Evolutionary conservation across 1,284 basidiomycete genomes (phyloP).

Genomic region (Neonothopanus nambi): DNA sequence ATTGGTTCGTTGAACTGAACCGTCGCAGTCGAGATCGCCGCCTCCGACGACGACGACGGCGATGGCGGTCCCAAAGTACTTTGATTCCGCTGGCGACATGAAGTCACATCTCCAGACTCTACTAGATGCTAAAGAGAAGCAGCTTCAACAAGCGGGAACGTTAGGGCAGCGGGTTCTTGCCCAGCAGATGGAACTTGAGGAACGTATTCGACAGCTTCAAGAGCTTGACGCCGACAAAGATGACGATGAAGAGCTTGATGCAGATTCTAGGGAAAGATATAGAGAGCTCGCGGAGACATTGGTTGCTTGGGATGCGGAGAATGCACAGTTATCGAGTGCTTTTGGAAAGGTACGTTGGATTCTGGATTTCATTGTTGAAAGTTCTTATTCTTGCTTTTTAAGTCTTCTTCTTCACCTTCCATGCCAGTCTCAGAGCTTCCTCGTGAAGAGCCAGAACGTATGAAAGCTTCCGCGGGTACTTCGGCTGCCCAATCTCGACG

Average conservation of each 20-base stretch:
- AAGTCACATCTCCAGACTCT: constrained; percentile 77
- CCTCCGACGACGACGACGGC: constrained; percentile 7
- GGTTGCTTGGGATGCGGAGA: constrained; percentile 81
- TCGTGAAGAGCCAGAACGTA: constrained; percentile 44
- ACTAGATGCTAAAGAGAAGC: constrained; percentile 85
- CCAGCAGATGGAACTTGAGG: constrained; percentile 90
- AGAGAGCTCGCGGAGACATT: constrained; percentile 79
- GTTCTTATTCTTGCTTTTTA: constrained; percentile 28
- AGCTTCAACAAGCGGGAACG: constrained; percentile 86
- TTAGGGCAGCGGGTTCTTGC: constrained; percentile 89
- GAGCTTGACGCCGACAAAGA: constrained; percentile 40
- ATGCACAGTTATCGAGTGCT: constrained; percentile 72
- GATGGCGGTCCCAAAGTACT: constrained; percentile 12
- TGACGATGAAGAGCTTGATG: constrained; percentile 44
- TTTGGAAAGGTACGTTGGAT: constrained; percentile 66
- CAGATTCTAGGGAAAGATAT: constrained; percentile 70
- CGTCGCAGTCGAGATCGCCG: constrained; percentile 9
- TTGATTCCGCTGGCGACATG: constrained; percentile 63
- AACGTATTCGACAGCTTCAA: constrained; percentile 79
- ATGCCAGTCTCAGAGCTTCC: constrained; percentile 39
- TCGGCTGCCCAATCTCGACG: constrained; percentile 76
- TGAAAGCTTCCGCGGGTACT: constrained; percentile 43
- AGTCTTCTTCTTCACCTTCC: constrained; percentile 35
- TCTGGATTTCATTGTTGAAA: constrained; percentile 9
- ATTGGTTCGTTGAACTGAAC: too few species aligned